Evolutionary conservation across 345 rosid species (phyloP).

Genomic region (Citrus glauca): DNA sequence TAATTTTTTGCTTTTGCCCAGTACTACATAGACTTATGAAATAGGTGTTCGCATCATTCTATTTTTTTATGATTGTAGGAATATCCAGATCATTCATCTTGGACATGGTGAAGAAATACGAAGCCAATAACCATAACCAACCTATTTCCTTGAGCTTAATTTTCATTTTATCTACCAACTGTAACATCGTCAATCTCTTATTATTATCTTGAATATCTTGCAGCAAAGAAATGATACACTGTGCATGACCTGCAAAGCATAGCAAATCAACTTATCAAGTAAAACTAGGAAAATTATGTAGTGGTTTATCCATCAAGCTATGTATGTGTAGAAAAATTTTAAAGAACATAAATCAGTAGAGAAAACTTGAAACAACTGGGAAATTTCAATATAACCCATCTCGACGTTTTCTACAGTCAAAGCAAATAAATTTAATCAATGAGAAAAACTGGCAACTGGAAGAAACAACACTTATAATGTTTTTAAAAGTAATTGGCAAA

Average conservation of each 20-base stretch:
- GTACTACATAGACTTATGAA: neutral
- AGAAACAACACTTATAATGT: neutral
- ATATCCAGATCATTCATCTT: neutral
- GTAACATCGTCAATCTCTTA: conserved; percentile 82
- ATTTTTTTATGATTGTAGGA: neutral
- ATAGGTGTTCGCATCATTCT: neutral
- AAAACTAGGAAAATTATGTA: neutral
- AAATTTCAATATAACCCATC: neutral
- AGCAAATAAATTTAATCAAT: neutral
- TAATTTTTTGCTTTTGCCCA: no score
- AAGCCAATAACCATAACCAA: conserved; percentile 24
- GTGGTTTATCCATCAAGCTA: neutral
- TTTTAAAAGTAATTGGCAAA: neutral
- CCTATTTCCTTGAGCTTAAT: conserved; percentile 72
- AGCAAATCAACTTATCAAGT: neutral
- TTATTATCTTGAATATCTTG: conserved; percentile 65
- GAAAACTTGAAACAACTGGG: neutral
- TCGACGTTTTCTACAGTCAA: neutral
- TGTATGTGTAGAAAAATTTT: neutral
- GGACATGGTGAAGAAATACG: conserved; percentile 5
- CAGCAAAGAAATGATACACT: conserved; percentile 63
- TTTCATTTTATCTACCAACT: conserved; percentile 85
- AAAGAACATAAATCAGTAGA: neutral
- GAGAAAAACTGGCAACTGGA: neutral
- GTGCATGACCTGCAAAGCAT: conserved; percentile 54